Evolutionary conservation across 805 yeast genomes (phyloP).

Genomic region (Wickerhamomyces sydowiorum): DNA sequence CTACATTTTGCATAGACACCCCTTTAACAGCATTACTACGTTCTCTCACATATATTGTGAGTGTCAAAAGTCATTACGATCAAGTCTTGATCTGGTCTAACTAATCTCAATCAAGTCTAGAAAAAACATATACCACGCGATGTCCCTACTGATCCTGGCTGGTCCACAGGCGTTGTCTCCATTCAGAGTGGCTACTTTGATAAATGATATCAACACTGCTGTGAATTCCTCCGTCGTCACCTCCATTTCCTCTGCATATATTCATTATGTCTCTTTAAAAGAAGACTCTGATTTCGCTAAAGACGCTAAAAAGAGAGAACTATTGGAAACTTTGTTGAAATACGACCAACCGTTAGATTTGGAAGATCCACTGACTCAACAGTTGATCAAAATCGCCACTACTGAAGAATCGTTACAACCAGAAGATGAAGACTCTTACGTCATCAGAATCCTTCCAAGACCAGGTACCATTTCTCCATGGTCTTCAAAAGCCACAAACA

Average conservation of each 20-base stretch:
- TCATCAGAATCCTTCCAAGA: constrained; percentile 82
- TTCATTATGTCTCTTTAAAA: constrained; percentile 73
- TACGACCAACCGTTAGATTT: constrained; percentile 67
- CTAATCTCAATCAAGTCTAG: background rate
- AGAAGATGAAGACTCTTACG: constrained; percentile 39
- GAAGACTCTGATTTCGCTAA: constrained; percentile 17
- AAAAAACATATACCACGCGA: constrained; percentile 10
- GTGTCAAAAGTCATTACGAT: too few relatives aligned
- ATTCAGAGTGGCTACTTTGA: constrained; percentile 73
- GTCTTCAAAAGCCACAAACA: constrained; percentile 98
- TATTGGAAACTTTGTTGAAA: constrained; percentile 58
- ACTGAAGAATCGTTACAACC: constrained; percentile 25
- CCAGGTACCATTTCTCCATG: constrained; percentile 97
- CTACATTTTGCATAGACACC: too few relatives aligned
- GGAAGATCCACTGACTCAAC: constrained; percentile 37
- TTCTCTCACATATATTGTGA: too few relatives aligned
- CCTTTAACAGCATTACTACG: too few relatives aligned
- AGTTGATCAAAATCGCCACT: constrained; percentile 32
- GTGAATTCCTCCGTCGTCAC: constrained; percentile 61
- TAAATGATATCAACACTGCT: constrained; percentile 64
- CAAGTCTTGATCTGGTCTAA: background rate
- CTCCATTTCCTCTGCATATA: constrained; percentile 65
- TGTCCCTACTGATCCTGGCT: constrained; percentile 53
- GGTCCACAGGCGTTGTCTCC: constrained; percentile 90
- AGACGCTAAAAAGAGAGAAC: constrained; percentile 32